Base-by-base conservation (phyloP, 2,329 filamentous ascomycete genomes). In the Talaromyces verruculosus region DNA sequence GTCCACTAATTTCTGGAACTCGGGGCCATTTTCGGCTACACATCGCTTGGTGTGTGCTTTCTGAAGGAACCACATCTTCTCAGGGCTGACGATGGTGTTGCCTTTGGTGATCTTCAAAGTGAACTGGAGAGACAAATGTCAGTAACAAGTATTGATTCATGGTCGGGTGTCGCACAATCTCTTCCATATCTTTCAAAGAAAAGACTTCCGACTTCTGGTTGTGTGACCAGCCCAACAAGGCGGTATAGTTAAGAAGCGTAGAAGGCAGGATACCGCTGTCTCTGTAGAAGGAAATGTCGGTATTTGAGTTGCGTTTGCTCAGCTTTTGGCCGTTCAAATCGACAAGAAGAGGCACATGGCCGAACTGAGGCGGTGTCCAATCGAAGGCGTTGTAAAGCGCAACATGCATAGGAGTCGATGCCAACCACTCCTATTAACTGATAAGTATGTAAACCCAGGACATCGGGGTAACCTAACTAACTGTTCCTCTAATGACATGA, bases 31-130 rank as follows among this genome's bases (percentile, higher is more conserved):
- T 25, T 73, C 74, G 51, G 80, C 72, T 43, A 83, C 82, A 61
- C 81, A 81, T 5, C 79, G 78, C 45, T 81, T 78, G n/a, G 84
- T 84, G 73, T 94, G 91, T 57, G 86, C 84, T 71, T 86, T 87
- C 73, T 97, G 92, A 59, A 98, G 85, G 76, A 89, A 92, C 71
- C 87, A 85, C 17, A 98, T 84, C 75, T 98, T 99, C 59, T 88
- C 87, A 61, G 89, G 85, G 22, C 90, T 88, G 19, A 97, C 91
- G 15, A 90, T 89, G 6, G 93, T 92, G 75, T 97, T 93, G 10
- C 94, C 94, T 71, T 90, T 91, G 2, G 93, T 98, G 79, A 97
- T 96, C 73, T 92, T 93, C 69, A 96, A 84, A 55, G 89, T 88
- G 75, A 97, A 94, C 86, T 92, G 67, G 39, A 60, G n/a, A 17